Evolutionary conservation across 257 asterid species (phyloP).

Genomic region (Nicotiana tomentosiformis): DNA sequence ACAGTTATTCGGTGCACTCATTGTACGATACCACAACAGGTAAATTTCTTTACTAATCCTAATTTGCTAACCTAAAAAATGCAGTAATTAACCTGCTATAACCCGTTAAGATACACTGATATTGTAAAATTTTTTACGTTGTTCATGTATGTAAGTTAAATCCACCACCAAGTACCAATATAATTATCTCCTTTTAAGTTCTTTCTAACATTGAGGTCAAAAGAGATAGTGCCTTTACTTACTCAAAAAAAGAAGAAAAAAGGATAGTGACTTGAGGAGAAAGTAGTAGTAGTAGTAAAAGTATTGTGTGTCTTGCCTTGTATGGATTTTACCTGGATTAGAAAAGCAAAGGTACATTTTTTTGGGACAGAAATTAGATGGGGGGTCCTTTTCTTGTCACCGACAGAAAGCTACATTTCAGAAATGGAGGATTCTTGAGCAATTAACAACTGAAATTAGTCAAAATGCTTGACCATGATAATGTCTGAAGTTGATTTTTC

Average conservation of each 20-base stretch:
- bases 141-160: no score
- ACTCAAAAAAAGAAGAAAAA: no score
- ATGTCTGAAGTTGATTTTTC: neutral
- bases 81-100: neutral
- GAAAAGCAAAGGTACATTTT: neutral
- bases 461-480: neutral
- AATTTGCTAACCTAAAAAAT: neutral
- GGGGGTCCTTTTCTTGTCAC: neutral
- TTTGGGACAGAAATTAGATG: neutral
- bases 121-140: no score
- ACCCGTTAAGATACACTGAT: neutral
- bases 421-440: neutral
- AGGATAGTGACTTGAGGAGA: neutral
- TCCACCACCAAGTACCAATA: neutral
- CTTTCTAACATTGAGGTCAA: neutral
- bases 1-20: neutral
- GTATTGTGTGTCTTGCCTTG: neutral
- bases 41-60: neutral
- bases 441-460: neutral
- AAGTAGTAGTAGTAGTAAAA: neutral
- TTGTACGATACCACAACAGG: neutral
- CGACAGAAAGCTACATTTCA: constrained; percentile 1
- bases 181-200: neutral
- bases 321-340: neutral
- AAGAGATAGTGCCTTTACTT: neutral